Base-by-base conservation (phyloP, 2,329 filamentous ascomycete species). In the Fusarium liriodendri region DNA sequence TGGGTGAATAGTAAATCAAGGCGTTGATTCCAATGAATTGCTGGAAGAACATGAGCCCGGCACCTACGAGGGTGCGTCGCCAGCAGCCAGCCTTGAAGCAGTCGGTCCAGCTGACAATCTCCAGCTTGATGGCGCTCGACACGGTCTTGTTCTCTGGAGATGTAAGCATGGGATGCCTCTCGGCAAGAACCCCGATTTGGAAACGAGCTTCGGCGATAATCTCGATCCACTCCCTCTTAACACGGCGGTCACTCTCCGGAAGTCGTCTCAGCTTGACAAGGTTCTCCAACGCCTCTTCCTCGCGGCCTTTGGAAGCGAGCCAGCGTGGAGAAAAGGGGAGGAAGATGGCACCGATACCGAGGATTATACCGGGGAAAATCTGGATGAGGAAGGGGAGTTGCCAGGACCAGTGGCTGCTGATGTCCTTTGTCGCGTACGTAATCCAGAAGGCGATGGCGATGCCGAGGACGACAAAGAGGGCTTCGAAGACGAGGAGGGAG, bases 1-100 rank as follows among this genome's bases (percentile, higher is more conserved):
- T 85, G 0, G 89, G 89, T 0, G 87, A 86, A 73, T 90, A 90
- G 82, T 90, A 90, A 4, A 40, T 55, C 25, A 70, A 50, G 13
- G 68, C 68, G 25, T 70, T 70, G 22, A 70, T 61, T 5, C 68
- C 68, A 4, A 62, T 52, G 20, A 70, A 68, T 10, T 70, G 62
- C 14, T 71, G 65, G 40, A 71, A 68, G 40, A 69, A 68, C 62
- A 66, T 65, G 18, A 59, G 7, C 1, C 65, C 69, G 3, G 67
- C 59, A 14, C 57, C 69, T 18, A 68, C 66, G 14, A 62, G 61
- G 1, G 65, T 71, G 11, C 66, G 69, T 9, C 57, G 50, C 60
- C 58, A 71, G 14, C 35, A 37, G 16, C 62, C 62, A 1, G 62
- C 32, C 6, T 40, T 35, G 54, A 64, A 68, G n/a, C 60, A 68